Percentiles rank a stretch among this genome's conserved stretches.
Evolutionary conservation across 2,329 filamentous ascomycete genomes (phyloP).

Genomic region (Arthrinium phaeospermum): DNA sequence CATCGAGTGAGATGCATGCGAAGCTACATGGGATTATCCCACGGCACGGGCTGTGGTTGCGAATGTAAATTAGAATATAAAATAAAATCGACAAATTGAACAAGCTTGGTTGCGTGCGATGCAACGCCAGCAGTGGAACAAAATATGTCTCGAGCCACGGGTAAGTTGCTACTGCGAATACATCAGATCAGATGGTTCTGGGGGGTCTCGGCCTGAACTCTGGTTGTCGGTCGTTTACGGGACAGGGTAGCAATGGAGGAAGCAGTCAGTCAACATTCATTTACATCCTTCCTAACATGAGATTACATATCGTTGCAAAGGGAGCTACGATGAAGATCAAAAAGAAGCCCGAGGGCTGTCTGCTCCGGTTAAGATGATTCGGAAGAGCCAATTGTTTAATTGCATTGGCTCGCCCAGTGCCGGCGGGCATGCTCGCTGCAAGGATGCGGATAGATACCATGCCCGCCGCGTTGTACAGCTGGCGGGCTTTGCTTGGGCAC

Average conservation of each 20-base stretch:
- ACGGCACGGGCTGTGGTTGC: conserved; percentile 12
- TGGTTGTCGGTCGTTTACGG: conserved; percentile 6
- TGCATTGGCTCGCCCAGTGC: conserved; percentile 3
- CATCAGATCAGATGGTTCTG: not conserved
- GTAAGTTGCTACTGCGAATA: conserved; percentile 9
- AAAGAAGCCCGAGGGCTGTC: conserved; percentile 11
- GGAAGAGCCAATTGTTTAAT: conserved; percentile 10
- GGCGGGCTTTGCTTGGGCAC: conserved; percentile 9
- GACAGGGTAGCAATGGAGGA: not conserved
- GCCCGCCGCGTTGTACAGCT: conserved; percentile 9
- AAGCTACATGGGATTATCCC: conserved; percentile 21
- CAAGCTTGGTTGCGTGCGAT: not conserved
- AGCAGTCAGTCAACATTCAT: conserved; percentile 3
- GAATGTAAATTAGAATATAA: not conserved
- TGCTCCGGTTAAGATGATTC: not conserved
- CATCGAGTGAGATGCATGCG: conserved; percentile 7
- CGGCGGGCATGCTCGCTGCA: conserved; percentile 7
- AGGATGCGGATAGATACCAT: conserved; percentile 5
- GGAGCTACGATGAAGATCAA: conserved; percentile 16
- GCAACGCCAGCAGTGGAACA: conserved; percentile 8
- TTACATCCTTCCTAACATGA: conserved; percentile 5
- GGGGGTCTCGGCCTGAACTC: not conserved
- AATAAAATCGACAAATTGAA: conserved; percentile 15
- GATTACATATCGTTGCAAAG: not conserved
- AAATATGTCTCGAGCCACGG: not conserved